Evolutionary conservation across 805 yeast species (phyloP), one percentile per base, ranked within the genome.

Genomic region (Candida koratica): DNA sequence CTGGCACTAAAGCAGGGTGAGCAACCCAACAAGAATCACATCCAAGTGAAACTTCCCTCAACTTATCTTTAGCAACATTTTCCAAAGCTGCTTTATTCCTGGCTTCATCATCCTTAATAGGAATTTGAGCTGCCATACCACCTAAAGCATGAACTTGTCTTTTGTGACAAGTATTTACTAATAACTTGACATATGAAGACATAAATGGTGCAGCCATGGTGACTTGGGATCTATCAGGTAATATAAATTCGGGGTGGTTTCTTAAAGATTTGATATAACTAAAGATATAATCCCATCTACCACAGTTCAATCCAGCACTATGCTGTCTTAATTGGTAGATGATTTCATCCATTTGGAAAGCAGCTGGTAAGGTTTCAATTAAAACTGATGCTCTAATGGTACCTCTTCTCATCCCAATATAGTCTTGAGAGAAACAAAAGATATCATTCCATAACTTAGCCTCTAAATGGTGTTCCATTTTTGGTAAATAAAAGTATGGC

Each of bases 11-110:
- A 14, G 88, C 89, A 12, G 94, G 94, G 53, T 84, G 93, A 11
- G 90, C 90, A 55, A 84, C 84, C 94, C 94, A 84, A 41, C 90
- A 81, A 34, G 93, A 88, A 65, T 84, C 94, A 61, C 85, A 87
- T 32, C 93, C 93, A 37, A 83, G 81, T 34, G 68, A 61, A 32
- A 82, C 83, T 61, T 84, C 94, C 49, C 93, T 68, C 46, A 80
- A 70, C 62, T 84, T 84, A 61, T 84, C 94, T 56, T 71, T 75
- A 46, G 75, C 72, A 36, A 84, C 93, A 47, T 81, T 81, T 32
- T 71, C 77, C 79, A 84, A 73, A 7, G 89, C 90, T 32, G 66
- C 62, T 31, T 67, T 67, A 61, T 84, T 83, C 43, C 78, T 75
- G 41, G 65, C 74, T 22, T 71, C 65, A 52, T 84, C 88, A 45